Conservation (phyloP, 192 early-diverging fungal genomes). For the Backusella tarrabulga region DNA sequence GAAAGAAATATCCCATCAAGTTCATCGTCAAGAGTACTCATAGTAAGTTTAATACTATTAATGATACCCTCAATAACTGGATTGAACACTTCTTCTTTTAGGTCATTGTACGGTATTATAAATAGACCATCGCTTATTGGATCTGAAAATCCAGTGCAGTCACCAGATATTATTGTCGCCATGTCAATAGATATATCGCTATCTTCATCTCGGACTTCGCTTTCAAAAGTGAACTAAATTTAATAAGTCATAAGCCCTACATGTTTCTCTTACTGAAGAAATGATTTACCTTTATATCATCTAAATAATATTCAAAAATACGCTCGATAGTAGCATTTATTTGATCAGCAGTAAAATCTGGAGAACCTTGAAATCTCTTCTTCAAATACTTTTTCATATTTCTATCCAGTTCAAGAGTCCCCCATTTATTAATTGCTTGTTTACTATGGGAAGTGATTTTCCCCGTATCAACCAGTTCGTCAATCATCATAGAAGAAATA, state of each 20-base stretch:
- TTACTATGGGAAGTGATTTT: background rate
- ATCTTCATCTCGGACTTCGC: background rate
- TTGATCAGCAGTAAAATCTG: background rate
- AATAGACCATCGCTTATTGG: background rate
- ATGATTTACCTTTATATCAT: background rate
- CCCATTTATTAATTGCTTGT: background rate
- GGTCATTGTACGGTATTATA: background rate
- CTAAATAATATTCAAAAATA: background rate
- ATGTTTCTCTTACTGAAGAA: background rate
- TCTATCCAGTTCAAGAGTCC: background rate
- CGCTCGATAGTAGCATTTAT: background rate
- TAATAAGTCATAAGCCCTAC: background rate
- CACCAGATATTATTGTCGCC: background rate
- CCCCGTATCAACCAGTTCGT: background rate
- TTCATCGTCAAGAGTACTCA: background rate
- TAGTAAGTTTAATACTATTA: background rate
- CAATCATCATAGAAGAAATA: background rate
- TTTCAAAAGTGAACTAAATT: background rate
- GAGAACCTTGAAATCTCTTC: background rate
- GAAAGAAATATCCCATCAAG: background rate
- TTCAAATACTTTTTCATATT: background rate
- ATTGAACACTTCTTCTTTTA: background rate
- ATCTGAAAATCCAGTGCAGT: background rate
- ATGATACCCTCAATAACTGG: background rate
- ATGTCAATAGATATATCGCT: background rate